A percentile compares a stretch with the other conserved stretches of the same genome.
phyloP scores from a whole-genome alignment of 208 protist genomes.

The Leishmania arabica region DNA sequence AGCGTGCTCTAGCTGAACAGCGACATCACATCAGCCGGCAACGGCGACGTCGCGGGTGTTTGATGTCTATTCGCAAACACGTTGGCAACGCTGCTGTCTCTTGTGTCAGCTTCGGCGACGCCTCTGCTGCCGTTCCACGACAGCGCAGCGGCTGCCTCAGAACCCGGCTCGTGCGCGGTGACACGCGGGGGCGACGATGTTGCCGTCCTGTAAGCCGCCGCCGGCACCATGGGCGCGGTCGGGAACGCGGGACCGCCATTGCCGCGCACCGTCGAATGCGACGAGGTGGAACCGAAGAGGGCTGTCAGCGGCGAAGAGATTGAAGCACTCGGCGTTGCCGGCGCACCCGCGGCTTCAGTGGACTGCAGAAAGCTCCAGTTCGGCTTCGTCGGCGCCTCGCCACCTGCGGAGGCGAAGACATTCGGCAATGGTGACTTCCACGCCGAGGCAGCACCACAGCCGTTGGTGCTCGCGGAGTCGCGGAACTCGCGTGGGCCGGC shows the following conservation, averaged over 20 bases:
- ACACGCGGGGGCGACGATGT: not conserved
- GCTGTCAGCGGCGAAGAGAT: not conserved
- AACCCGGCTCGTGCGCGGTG: not conserved
- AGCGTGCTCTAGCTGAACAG: constrained; percentile 17
- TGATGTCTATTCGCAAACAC: not conserved
- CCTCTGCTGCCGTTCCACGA: not conserved
- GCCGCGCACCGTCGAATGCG: not conserved
- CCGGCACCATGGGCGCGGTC: not conserved
- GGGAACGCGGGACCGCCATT: not conserved
- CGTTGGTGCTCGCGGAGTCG: not conserved
- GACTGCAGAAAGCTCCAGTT: not conserved
- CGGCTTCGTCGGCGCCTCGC: not conserved
- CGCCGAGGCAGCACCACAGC: not conserved
- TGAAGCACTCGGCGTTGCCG: not conserved
- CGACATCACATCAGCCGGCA: constrained; percentile 2
- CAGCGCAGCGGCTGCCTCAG: not conserved
- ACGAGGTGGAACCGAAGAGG: not conserved
- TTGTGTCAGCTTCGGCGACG: not conserved
- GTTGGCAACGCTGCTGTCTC: not conserved
- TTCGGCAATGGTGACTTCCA: not conserved
- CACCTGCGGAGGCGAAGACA: not conserved
- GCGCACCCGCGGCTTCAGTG: not conserved
- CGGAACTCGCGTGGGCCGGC: not conserved
- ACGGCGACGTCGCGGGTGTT: not conserved
- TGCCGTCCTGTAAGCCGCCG: not conserved